Base-by-base conservation (phyloP, 2,329 filamentous ascomycete genomes). In the Ascochyta clinopodiicola region DNA sequence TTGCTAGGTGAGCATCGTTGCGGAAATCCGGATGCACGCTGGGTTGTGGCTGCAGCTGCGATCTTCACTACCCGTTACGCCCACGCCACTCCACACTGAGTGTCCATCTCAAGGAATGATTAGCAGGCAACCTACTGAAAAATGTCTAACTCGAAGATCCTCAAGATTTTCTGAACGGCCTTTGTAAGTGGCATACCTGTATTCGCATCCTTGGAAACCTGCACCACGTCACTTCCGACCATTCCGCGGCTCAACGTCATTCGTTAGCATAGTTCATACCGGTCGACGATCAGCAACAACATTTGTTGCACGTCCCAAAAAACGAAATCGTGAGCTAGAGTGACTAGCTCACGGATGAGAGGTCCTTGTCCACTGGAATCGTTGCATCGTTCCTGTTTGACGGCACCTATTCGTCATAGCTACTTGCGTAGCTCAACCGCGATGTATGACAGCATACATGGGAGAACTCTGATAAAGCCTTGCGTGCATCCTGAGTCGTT, bases 171-270 rank as follows among this genome's bases (percentile, higher is more conserved):
- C 22, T 45, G 27, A 35, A 12, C 21, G 21, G 35, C 3, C n/a
- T 21, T 36, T 21, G 8, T 35, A n/a, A 50, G 22, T 10, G 3
- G 8, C 29, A 6, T 29, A 27, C 24, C 31, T 38, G 31, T 42
- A 22, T 5, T 45, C 6, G 17, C 19, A 25, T 37, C 29, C n/a
- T 37, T 24, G 31, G 25, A 39, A 25, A 22, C 17, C n/a, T 42
- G 15, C 38, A 47, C 35, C 42, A 55, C 40, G 52, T 55, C 52
- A 55, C 46, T 42, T 42, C 45, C 52, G 52, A 21, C 25, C 15
- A 45, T 50, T 34, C 52, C 52, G 52, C 35, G 36, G 46, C 29
- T 21, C 39, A 44, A 55, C 52, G 52, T 55, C 52, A 55, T 50
- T 27, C 8, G 24, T 21, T 43, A 29, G 9, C 29, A 6, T 46